Evolutionary conservation across 805 yeast genomes (phyloP).

Genomic region (Saccharomycopsis olivae): DNA sequence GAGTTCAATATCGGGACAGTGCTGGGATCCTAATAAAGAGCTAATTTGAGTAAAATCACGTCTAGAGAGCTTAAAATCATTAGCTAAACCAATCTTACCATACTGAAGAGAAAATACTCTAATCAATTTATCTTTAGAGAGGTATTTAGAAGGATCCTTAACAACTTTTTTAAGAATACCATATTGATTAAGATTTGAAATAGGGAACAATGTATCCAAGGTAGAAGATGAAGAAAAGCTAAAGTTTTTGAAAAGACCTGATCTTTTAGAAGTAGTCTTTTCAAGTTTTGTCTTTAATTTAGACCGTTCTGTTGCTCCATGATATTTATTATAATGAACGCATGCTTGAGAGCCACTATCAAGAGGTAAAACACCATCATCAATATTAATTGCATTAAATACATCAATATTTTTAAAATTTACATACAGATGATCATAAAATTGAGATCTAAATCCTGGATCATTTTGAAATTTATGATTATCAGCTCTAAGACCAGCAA

Average conservation of each 20-base stretch:
- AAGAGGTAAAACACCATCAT: constrained; percentile 16
- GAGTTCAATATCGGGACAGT: background rate
- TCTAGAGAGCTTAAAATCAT: constrained; percentile 8
- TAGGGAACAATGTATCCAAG: background rate
- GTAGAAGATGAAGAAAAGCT: background rate
- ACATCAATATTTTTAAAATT: constrained; percentile 11
- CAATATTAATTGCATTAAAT: constrained; percentile 15
- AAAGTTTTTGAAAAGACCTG: constrained; percentile 8
- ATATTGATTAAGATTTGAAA: constrained; percentile 12
- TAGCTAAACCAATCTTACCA: constrained; percentile 17
- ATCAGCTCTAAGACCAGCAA: constrained; percentile 9
- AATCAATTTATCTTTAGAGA: constrained; percentile 5
- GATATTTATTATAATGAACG: constrained; percentile 12
- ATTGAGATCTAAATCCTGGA: background rate
- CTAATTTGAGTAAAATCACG: constrained; percentile 8
- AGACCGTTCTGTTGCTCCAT: constrained; percentile 10
- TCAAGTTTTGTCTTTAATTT: constrained; percentile 7
- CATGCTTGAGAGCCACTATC: constrained; percentile 12
- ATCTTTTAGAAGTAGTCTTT: constrained; percentile 1
- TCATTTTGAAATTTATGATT: constrained; percentile 3
- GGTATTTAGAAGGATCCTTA: constrained; percentile 7
- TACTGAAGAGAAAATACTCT: constrained; percentile 16
- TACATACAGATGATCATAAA: constrained; percentile 9
- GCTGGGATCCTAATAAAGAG: constrained; percentile 6
- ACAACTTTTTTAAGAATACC: constrained; percentile 10